phyloP scores from a whole-genome alignment of 148 eudicot genomes.

The Amaranthus cruentus region DNA sequence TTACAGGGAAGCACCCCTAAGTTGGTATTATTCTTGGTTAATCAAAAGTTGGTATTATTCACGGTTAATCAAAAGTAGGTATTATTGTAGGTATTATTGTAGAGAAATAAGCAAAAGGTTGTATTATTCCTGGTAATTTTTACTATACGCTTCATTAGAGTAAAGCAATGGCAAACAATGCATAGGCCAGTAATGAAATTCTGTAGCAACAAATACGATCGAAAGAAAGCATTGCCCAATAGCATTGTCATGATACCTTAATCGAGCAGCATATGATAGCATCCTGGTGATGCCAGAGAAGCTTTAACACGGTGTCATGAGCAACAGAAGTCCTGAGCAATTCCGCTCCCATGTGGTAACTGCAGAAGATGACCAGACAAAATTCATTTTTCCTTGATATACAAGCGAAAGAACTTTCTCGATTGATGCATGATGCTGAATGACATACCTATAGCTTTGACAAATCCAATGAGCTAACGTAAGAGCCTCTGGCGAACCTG shows the following conservation, averaged over 20 bases:
- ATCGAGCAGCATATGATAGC: constrained; percentile 92
- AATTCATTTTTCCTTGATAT: neutral
- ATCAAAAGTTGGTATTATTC: too few species aligned
- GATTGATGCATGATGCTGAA: neutral
- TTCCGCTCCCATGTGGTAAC: constrained; percentile 70
- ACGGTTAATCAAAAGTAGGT: too few species aligned
- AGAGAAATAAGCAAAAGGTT: too few species aligned
- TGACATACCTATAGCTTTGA: constrained; percentile 74
- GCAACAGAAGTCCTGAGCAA: constrained; percentile 49
- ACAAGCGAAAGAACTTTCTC: neutral
- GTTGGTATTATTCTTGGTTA: too few species aligned
- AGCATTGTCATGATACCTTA: constrained; percentile 46
- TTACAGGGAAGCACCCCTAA: too few species aligned
- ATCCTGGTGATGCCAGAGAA: constrained; percentile 94
- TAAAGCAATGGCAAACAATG: neutral
- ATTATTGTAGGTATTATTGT: too few species aligned
- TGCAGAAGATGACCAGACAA: constrained; percentile 22
- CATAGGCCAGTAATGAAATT: neutral
- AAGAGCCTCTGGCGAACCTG: constrained; percentile 82
- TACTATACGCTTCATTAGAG: neutral
- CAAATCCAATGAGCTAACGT: constrained; percentile 92
- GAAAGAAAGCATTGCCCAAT: neutral
- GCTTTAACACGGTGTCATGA: constrained; percentile 64
- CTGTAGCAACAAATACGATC: neutral
- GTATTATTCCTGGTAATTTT: too few species aligned